Evolutionary conservation across 306 rosid genomes (phyloP), one percentile per base, ranked within the genome.

Genomic region (Cicer yamashitae): DNA sequence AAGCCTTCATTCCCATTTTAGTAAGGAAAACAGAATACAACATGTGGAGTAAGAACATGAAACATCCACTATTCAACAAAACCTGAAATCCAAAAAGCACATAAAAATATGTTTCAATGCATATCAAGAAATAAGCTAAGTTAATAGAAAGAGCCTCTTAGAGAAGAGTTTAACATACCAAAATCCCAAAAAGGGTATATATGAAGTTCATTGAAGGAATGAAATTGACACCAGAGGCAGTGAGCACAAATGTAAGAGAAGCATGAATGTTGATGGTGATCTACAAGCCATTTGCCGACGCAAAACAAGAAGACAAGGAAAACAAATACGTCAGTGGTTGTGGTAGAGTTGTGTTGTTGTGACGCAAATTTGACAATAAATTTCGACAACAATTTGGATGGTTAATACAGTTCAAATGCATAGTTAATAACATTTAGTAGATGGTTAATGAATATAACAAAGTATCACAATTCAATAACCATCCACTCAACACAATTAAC

Each of bases 251-350:
- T 41, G 99, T 84, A 7, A 94, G 93, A 54, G 96, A 90, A 73
- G 99, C 99, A 58, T 94, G 99, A 68, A 94, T 89, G 87, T 94
- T 94, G 52, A 92, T 88, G 71, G 99, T 92, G 83, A 94, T 94
- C 99, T 94, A 82, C 92, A 84, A 68, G 79, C 15, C 56, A 43
- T 79, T 44, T 13, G 12, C 44, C 17, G 0, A 40, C 41, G 6
- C 45, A 70, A 58, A 43, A 40, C 72, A 83, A 71, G 71, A 14
- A 53, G 37, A 60, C 22, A 62, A 48, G 15, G 25, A 39, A 67
- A 48, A 68, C 48, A 45, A 10, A 13, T 3, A 12, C 7, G 40
- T 57, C 6, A 70, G 58, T 44, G 9, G 15, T 69, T 52, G 45
- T 25, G 40, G 64, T 25, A 70, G 34, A 30, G 34, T 3, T 30